These are phyloP conservation scores for Rubroboletus satanas DNA, from an alignment of 768 basidiomycete species.

Conservation along the genomic window DNA sequence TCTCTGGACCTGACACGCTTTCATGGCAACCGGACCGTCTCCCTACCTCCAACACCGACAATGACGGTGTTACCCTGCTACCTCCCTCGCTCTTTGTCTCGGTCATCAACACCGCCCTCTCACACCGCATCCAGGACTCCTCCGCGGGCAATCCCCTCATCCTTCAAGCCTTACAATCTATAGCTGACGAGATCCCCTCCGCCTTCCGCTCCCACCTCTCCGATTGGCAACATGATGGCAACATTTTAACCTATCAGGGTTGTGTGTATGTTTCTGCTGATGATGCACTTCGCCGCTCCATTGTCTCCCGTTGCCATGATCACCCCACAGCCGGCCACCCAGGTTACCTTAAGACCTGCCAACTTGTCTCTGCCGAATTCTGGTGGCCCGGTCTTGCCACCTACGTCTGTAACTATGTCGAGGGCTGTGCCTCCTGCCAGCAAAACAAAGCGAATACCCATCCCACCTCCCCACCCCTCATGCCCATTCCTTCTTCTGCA, in stretches of 20 bases:
- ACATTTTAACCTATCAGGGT: background rate
- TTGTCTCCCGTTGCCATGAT: background rate
- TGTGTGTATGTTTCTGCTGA: accelerated
- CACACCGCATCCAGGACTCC: background rate
- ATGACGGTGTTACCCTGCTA: accelerated
- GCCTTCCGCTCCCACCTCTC: accelerated
- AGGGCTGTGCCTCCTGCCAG: accelerated
- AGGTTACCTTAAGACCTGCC: accelerated
- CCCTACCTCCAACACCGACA: accelerated
- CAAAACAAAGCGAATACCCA: background rate
- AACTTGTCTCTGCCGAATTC: background rate
- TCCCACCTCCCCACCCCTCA: background rate
- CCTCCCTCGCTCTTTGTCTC: too few relatives aligned
- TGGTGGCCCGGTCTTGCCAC: background rate
- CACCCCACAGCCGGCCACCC: accelerated
- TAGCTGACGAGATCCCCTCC: accelerated
- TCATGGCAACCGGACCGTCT: accelerated
- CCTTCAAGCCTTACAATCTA: background rate
- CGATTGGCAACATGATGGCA: accelerated
- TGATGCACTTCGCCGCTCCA: accelerated
- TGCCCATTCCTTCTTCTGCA: accelerated
- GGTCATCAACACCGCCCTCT: background rate
- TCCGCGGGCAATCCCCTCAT: accelerated
- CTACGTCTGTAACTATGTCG: accelerated
- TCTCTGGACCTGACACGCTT: accelerated